Conservation (phyloP, 768 basidiomycete species). For the Ramaria rubella region DNA sequence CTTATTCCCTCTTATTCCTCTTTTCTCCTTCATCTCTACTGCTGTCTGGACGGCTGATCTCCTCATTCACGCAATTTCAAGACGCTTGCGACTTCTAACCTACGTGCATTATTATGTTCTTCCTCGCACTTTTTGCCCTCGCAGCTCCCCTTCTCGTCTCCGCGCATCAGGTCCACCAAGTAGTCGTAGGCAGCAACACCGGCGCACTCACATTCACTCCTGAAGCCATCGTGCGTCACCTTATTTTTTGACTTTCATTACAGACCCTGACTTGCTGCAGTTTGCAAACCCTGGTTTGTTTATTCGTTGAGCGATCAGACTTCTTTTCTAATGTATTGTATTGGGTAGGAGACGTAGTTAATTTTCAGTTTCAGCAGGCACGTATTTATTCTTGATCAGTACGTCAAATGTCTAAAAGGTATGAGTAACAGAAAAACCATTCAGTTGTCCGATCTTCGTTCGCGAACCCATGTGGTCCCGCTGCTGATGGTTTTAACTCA, state of each 20-base stretch:
- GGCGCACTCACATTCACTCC: constrained; percentile 19
- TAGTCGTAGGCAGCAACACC: not conserved
- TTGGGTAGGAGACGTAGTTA: constrained; percentile 3
- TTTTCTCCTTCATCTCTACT: not conserved
- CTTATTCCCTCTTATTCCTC: not conserved
- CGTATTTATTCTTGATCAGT: not conserved
- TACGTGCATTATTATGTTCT: not conserved
- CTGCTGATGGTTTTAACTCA: constrained; percentile 47
- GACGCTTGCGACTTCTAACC: not conserved
- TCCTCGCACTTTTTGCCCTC: not conserved
- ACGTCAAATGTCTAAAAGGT: not conserved
- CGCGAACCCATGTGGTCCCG: constrained; percentile 42
- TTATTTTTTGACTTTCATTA: not conserved
- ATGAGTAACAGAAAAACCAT: constrained; percentile 21
- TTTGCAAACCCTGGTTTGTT: constrained; percentile 35
- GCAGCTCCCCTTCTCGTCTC: not conserved
- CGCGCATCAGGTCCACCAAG: not conserved
- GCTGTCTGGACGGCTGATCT: not conserved
- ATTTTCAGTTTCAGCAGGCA: constrained; percentile 1
- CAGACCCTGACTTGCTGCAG: constrained; percentile 21
- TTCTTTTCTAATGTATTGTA: not conserved
- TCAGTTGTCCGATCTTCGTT: constrained; percentile 31
- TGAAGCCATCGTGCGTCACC: constrained; percentile 20
- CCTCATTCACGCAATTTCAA: not conserved
- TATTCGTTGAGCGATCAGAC: not conserved